Base-by-base conservation (phyloP, 2,329 filamentous ascomycete genomes). In the Cadophora luteo-olivacea region DNA sequence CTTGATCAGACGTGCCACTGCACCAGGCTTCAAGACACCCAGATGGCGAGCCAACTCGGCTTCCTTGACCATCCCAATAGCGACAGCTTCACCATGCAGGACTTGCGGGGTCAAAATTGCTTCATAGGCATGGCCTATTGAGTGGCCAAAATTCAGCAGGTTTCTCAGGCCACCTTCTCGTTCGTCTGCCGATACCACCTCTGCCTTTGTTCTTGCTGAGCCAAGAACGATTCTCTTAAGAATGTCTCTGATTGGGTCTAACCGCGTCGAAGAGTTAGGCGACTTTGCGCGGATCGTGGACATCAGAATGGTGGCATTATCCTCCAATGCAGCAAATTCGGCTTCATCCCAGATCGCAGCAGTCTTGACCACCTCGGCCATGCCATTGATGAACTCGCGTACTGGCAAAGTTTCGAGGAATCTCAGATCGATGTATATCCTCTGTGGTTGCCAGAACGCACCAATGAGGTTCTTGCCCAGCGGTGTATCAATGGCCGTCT, bases 41-140 rank as follows among this genome's bases (percentile, higher is more conserved):
- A 99, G 85, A 79, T 94, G 92, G 67, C 96, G 91, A 29, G 96
- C 93, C 66, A 99, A 84, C 79, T 98, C 96, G 12, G 95, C 96
- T 81, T 99, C 96, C 79, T 97, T 97, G 69, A 98, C 92, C 96
- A 99, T 99, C 32, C 96, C 96, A 74, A 99, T 97, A 25, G 96
- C 93, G 12, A 99, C 95, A 71, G 92, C 94, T 79, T 99, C 96
- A 69, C 96, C 96, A 77, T 99, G 96, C 7, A 99, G 87, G 48
- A 99, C 89, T 80, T 99, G 95, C 0, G 96, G 96, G 0, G 97
- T 97, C 52, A 98, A 85, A 57, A 99, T 94, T 33, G 96, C 96
- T 81, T 99, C 96, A 75, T 95, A 94, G 22, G 96, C 96, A 80
- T 99, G 96, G 16, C 96, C 96, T 73, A 99, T 98, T 0, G 96